Evolutionary conservation across 1,139 yeast species (phyloP).

Genomic region (Protomyces macrosporus): DNA sequence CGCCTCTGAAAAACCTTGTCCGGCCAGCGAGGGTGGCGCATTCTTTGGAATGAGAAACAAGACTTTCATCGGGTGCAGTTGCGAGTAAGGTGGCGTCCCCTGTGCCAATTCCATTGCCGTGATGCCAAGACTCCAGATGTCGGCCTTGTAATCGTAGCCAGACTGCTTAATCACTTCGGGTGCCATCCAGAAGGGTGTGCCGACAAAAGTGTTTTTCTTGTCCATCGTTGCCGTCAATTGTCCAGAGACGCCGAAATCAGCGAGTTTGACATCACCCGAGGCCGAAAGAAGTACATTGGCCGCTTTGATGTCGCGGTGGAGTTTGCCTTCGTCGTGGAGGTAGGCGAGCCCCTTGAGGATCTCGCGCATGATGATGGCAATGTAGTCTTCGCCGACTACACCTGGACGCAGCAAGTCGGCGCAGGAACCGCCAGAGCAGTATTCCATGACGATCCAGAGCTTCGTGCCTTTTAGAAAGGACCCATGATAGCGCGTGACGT

Average conservation of each 20-base stretch:
- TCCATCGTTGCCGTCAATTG: slow-evolving; percentile 59
- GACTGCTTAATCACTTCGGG: slow-evolving; percentile 64
- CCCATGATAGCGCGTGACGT: slow-evolving; percentile 47
- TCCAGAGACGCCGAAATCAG: slow-evolving; percentile 86
- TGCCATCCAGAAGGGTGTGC: slow-evolving; percentile 94
- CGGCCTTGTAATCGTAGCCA: slow-evolving; percentile 69
- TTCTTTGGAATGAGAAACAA: slow-evolving; percentile 64
- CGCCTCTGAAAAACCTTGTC: slow-evolving; percentile 45
- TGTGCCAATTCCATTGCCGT: slow-evolving; percentile 69
- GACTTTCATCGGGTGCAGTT: slow-evolving; percentile 69
- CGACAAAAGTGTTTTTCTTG: slow-evolving; percentile 69
- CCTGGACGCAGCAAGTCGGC: slow-evolving; percentile 60
- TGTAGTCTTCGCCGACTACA: slow-evolving; percentile 53
- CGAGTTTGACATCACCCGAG: slow-evolving; percentile 61
- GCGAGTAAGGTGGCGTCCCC: slow-evolving; percentile 67
- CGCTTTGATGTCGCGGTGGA: slow-evolving; percentile 82
- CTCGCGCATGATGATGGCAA: slow-evolving; percentile 55
- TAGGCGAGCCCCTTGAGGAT: slow-evolving; percentile 63
- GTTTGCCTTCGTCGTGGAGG: slow-evolving; percentile 63
- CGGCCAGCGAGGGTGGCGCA: slow-evolving; percentile 58
- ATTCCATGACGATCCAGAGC: slow-evolving; percentile 89
- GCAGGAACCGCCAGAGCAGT: slow-evolving; percentile 88
- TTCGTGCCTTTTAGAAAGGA: slow-evolving; percentile 58
- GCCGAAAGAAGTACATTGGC: slow-evolving; percentile 70
- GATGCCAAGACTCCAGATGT: slow-evolving; percentile 84